Evolutionary conservation across 2,329 filamentous ascomycete species (phyloP).

Genomic region (Coniochaeta sp.): DNA sequence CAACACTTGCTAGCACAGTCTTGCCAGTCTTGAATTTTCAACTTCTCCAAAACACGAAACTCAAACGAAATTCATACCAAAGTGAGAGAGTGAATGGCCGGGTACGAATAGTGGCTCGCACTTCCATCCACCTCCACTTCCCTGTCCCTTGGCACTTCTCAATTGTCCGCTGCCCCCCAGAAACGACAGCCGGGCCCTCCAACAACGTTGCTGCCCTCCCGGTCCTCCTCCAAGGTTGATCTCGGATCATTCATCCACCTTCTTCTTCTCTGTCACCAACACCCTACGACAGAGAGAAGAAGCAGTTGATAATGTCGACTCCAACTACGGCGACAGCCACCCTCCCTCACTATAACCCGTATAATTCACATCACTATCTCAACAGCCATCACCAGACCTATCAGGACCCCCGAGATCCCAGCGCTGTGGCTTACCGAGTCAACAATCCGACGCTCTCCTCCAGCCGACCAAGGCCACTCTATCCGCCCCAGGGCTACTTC

Average conservation of each 20-base stretch:
- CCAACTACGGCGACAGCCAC: conserved; percentile 71
- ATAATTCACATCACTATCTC: conserved; percentile 60
- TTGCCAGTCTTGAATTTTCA: too few relatives aligned
- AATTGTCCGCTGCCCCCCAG: neutral
- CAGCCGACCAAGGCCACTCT: conserved; percentile 28
- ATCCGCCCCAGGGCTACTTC: conserved; percentile 20
- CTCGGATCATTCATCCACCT: neutral
- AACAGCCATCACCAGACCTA: conserved; percentile 46
- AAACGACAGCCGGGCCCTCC: neutral
- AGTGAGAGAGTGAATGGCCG: too few relatives aligned
- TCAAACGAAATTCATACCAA: too few relatives aligned
- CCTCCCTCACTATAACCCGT: conserved; percentile 46
- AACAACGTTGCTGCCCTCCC: neutral
- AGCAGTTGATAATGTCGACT: conserved; percentile 69
- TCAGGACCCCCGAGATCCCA: conserved; percentile 38
- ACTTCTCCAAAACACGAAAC: too few relatives aligned
- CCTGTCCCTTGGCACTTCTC: neutral
- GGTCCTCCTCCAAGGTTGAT: too few relatives aligned
- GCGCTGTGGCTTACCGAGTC: conserved; percentile 28
- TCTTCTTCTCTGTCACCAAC: neutral
- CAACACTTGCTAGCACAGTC: too few relatives aligned
- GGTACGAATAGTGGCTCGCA: too few relatives aligned
- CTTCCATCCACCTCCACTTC: too few relatives aligned
- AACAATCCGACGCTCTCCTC: conserved; percentile 31
- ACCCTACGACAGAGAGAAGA: conserved; percentile 4